Evolutionary conservation across 2,329 filamentous ascomycete genomes (phyloP).

Genomic region (Beauveria sp.): DNA sequence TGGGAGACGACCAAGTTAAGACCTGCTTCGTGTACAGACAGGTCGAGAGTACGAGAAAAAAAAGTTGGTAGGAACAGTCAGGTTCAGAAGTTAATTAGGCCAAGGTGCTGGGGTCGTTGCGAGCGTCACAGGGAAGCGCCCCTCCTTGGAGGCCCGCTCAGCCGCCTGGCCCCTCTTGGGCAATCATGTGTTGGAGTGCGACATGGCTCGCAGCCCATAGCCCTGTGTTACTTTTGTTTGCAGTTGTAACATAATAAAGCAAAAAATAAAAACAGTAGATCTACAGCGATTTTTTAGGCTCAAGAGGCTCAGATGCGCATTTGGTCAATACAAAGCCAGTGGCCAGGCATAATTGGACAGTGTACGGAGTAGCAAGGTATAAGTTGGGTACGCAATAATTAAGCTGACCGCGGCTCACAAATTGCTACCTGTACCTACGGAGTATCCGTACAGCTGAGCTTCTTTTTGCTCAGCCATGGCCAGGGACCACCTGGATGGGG

Average conservation of each 20-base stretch:
- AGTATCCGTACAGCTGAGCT: no score
- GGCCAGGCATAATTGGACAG: no score
- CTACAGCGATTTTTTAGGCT: no score
- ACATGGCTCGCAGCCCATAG: no score
- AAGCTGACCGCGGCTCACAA: not conserved
- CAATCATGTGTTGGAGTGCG: not conserved
- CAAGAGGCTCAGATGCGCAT: no score
- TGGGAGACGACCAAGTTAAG: not conserved
- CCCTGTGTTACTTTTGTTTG: no score
- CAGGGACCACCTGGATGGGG: no score
- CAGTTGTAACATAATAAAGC: no score
- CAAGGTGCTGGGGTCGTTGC: not conserved
- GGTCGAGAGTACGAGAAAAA: not conserved
- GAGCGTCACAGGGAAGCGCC: slow-evolving; percentile 8
- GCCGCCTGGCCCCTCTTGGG: slow-evolving; percentile 2
- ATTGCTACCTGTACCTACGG: no score
- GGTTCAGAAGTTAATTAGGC: not conserved
- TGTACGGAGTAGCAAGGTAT: not conserved
- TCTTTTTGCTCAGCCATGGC: not conserved
- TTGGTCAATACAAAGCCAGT: not conserved
- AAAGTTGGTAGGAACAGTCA: not conserved
- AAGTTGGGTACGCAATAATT: no score
- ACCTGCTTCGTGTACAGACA: not conserved
- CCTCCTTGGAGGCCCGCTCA: slow-evolving; percentile 6
- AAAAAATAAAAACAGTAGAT: no score